Percentiles rank a stretch among this genome's conserved stretches.
Conservation (phyloP, 345 rosid genomes). For the Lepidium sativum region DNA sequence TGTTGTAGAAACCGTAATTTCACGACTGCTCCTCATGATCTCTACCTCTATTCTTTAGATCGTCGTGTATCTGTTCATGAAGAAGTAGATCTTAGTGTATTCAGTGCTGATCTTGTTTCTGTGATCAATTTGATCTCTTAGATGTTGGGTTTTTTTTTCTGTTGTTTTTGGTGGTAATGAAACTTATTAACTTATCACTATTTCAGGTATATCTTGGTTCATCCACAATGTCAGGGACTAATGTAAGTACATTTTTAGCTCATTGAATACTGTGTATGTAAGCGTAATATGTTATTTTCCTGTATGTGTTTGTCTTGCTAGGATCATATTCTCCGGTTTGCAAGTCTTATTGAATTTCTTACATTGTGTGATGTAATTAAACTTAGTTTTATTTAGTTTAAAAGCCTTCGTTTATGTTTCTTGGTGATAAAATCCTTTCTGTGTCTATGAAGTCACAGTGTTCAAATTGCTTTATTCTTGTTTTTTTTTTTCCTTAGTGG, state of each 20-base stretch:
- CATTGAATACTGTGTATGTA: neutral
- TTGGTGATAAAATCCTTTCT: neutral
- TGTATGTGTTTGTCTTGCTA: neutral
- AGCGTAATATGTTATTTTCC: neutral
- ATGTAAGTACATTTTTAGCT: conserved; percentile 15
- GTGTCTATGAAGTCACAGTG: neutral
- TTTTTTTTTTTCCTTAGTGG: neutral
- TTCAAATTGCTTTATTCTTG: neutral
- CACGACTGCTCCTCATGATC: neutral
- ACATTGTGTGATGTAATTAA: neutral
- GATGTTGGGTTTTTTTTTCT: neutral
- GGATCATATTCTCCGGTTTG: neutral
- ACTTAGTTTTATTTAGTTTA: neutral
- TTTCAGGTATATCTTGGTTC: conserved; percentile 19
- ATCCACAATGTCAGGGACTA: conserved; percentile 17
- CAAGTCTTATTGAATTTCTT: neutral
- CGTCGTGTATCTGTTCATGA: neutral
- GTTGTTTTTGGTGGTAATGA: neutral
- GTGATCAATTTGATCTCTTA: neutral
- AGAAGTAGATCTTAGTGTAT: neutral
- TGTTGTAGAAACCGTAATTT: neutral
- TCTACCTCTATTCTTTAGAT: neutral
- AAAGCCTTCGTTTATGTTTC: neutral
- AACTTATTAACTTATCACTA: neutral
- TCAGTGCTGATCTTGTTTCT: neutral